phyloP scores from a whole-genome alignment of 2,329 filamentous ascomycete genomes.

The Ceratocystiopsis minuta region DNA sequence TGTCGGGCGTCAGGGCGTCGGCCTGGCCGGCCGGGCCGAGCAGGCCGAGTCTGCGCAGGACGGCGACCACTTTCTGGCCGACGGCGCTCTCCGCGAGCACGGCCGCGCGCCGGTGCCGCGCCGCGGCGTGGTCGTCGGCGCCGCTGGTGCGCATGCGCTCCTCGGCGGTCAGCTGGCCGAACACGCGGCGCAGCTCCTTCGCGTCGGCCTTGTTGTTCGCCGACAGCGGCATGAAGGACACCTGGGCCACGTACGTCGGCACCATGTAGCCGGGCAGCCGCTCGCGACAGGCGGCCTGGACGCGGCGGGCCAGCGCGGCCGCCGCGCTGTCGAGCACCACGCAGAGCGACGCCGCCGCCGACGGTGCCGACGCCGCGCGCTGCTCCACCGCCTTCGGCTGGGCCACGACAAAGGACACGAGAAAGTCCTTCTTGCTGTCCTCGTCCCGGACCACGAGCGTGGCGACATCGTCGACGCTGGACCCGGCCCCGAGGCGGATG shows the following conservation, averaged over 20 bases:
- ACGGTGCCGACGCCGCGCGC: too few relatives aligned
- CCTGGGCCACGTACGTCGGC: constrained; percentile 60
- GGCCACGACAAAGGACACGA: constrained; percentile 55
- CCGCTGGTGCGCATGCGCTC: constrained; percentile 43
- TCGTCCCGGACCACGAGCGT: constrained; percentile 59
- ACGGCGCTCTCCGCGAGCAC: not conserved
- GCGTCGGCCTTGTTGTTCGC: constrained; percentile 79
- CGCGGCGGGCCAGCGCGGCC: constrained; percentile 23
- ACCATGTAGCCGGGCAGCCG: constrained; percentile 76
- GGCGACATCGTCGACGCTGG: constrained; percentile 45
- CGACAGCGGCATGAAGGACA: constrained; percentile 60
- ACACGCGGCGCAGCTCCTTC: constrained; percentile 50
- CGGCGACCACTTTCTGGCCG: constrained; percentile 5
- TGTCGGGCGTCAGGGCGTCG: constrained; percentile 28
- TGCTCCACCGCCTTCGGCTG: not conserved
- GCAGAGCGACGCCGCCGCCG: too few relatives aligned
- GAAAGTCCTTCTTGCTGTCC: constrained; percentile 59
- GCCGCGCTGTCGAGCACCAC: too few relatives aligned
- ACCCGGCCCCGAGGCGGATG: constrained; percentile 41
- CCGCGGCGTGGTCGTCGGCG: constrained; percentile 16
- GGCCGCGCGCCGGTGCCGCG: not conserved
- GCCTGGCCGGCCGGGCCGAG: constrained; percentile 10
- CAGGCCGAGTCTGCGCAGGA: constrained; percentile 32
- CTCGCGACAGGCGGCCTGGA: constrained; percentile 45
- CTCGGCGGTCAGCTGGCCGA: constrained; percentile 38